These are phyloP conservation scores for Trifolium dubium DNA, from an alignment of 306 rosid species.

Conservation along the genomic window DNA sequence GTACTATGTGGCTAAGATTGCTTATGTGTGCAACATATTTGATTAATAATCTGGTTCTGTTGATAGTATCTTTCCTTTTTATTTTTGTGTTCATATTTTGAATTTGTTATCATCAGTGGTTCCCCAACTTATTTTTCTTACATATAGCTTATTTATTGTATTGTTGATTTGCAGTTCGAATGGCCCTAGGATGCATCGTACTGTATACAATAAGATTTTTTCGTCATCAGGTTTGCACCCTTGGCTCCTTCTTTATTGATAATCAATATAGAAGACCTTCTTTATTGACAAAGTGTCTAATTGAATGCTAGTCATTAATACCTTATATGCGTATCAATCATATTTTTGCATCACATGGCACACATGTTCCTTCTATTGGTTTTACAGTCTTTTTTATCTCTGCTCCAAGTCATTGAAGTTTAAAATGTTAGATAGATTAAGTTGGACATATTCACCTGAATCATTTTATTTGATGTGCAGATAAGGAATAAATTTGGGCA, in stretches of 20 bases:
- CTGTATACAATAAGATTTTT: constrained; percentile 69
- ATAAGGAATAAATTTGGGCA: constrained; percentile 74
- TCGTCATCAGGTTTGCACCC: constrained; percentile 66
- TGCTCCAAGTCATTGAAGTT: constrained; percentile 3
- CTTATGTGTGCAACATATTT: background rate
- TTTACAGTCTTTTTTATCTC: constrained; percentile 32
- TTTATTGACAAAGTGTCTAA: constrained; percentile 18
- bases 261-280: constrained; percentile 1
- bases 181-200: constrained; percentile 73
- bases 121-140: constrained; percentile 18
- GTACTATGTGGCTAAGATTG: constrained; percentile 1
- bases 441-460: constrained; percentile 16
- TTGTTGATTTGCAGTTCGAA: constrained; percentile 67
- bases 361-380: constrained; percentile 7
- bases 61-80: background rate
- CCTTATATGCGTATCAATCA: constrained; percentile 10
- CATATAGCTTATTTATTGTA: constrained; percentile 30
- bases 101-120: constrained; percentile 11
- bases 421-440: constrained; percentile 24
- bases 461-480: constrained; percentile 51
- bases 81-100: background rate
- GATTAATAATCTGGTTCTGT: background rate
- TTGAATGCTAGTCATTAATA: constrained; percentile 7
- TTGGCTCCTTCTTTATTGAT: constrained; percentile 3
- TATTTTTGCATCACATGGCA: constrained; percentile 1